Base-by-base conservation (phyloP, 2,329 filamentous ascomycete species). In the Aspergillus ibericus region DNA sequence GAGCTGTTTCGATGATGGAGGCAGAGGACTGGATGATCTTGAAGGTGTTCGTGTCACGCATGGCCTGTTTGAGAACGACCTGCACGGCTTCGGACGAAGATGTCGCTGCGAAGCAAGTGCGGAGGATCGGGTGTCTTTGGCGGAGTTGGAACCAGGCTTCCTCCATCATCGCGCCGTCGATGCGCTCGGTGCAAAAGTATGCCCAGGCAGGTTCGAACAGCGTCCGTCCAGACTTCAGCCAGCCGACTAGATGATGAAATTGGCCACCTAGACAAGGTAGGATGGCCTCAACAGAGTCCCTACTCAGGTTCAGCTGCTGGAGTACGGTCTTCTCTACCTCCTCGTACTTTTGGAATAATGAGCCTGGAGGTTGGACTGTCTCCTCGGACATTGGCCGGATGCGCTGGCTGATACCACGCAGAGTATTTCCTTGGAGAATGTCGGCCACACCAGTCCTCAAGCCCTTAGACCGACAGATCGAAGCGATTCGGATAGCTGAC, bases 181-280 rank as follows among this genome's bases (percentile, higher is more conserved):
- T 53, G 5, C 63, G 61, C 32, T 70, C 63, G 5, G 44, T 29
- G 48, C 62, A 65, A 32, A 57, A 63, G 53, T 71, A 74, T 5
- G 66, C 60, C 68, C 70, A 75, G 2, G 66, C 66, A 5, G 70
- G 67, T 51, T 75, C 72, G 22, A 71, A 66, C 22, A 73, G 56
- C 4, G 63, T 72, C 22, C 72, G 62, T 18, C 64, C 66, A 10
- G 71, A 71, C 46, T 71, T 72, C 40, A 74, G 54, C 72, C 72
- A 75, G 54, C 62, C 69, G 7, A 57, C 60, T 9, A 75, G 67
- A 53, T 75, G 72, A 42, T 69, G 72, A 44, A 66, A 59, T 55
- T 75, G 73, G 7, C 73, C 73, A n/a, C 69, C 59, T 1, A 74
- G 63, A 56, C 70, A 72, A 3, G 72, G 72, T 13, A 72, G 46